Base-by-base conservation (phyloP, 2,329 filamentous ascomycete genomes). In the Trichoderma sp. region DNA sequence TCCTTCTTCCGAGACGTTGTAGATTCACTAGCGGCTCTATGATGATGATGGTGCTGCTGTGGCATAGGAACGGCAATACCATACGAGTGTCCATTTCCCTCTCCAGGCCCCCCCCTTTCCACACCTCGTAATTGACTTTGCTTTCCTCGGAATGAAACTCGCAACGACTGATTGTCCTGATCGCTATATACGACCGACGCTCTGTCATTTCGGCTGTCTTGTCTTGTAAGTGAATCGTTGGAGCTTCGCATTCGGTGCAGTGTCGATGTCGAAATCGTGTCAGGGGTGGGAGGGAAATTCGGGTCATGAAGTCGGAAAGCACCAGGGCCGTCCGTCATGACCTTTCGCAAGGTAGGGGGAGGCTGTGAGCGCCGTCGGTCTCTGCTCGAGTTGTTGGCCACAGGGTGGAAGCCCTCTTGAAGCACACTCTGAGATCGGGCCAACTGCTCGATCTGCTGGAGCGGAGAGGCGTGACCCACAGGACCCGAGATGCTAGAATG, bases 231-330 rank as follows among this genome's bases (percentile, higher is more conserved):
- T 0, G 82, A 83, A 54, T 88, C 86, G 65, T 83, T 81, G 0
- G 85, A 87, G 59, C 80, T 82, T 70, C 86, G 81, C 69, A 82
- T 84, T 16, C 81, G 80, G 6, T 82, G 80, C 39, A 89, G 78
- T 0, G 85, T 86, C 1, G 84, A 84, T 2, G 85, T 87, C 1
- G 86, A 87, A 24, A 88, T 85, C 0, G 87, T 89, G 71, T 89
- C 86, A 0, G 87, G 87, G 0, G 87, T 89, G 0, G 87, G 87
- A 11, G 87, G 87, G 1, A 88, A 77, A 21, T 77, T 77, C 21
- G 83, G 81, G 5, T 82, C 80, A 65, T 81, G 79, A 1, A 82
- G 69, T 73, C 79, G 77, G 49, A 80, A 82, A 70, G 77, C 79
- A 70, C 73, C 79, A 70, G 68, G 79, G 74, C 80, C 80, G 34